A percentile compares a stretch with the other conserved stretches of the same genome.
Evolutionary conservation across 2,329 filamentous ascomycete species (phyloP).

Genomic region (Epichloe baconii): DNA sequence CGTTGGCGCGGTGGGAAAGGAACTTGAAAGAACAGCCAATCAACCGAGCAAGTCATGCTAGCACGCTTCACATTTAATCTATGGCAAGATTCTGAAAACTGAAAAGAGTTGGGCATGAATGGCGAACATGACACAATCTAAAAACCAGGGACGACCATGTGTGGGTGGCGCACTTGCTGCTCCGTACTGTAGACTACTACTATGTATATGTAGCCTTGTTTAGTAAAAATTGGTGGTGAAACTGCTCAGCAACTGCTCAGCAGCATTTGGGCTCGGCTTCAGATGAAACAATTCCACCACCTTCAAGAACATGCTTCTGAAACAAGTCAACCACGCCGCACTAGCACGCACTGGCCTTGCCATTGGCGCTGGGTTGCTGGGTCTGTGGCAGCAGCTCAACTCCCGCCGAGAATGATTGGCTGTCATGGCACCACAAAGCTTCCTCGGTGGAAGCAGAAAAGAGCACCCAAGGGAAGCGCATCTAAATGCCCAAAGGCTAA

Average conservation of each 20-base stretch:
- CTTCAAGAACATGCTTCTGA: too few species aligned
- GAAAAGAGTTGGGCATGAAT: not conserved
- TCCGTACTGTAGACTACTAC: too few species aligned
- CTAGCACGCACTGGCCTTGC: not conserved
- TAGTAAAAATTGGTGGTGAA: not conserved
- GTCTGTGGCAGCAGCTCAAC: not conserved
- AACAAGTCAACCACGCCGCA: too few species aligned
- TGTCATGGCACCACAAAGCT: not conserved
- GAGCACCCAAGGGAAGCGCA: too few species aligned
- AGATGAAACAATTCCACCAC: too few species aligned
- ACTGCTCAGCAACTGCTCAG: not conserved
- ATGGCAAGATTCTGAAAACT: not conserved
- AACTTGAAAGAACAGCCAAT: not conserved
- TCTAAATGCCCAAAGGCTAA: too few species aligned
- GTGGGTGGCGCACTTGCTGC: not conserved
- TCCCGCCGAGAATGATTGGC: conserved; percentile 1
- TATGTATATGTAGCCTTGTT: not conserved
- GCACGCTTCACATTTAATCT: not conserved
- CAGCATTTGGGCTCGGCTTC: too few species aligned
- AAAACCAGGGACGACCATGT: not conserved
- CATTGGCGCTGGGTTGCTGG: not conserved
- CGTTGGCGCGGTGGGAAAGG: not conserved
- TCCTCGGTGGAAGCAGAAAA: too few species aligned
- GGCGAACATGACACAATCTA: not conserved
- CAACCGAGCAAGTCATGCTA: not conserved